Conservation (phyloP, 2,329 filamentous ascomycete species). For the Chaetomium olivaceum region DNA sequence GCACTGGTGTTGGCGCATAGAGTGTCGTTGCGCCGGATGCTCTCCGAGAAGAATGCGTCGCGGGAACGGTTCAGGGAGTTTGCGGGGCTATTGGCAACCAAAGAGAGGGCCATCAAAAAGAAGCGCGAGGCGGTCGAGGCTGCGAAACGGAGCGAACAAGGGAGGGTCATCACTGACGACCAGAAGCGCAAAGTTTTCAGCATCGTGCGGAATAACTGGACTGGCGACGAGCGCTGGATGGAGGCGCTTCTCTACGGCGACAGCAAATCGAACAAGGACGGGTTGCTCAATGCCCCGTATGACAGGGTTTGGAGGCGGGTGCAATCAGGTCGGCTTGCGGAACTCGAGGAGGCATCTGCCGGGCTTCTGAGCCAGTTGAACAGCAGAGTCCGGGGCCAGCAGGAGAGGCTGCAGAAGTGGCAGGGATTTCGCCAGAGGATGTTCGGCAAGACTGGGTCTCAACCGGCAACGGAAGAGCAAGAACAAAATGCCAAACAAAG, state of each 20-base stretch:
- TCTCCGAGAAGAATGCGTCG: constrained; percentile 62
- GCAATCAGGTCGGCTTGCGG: constrained; percentile 56
- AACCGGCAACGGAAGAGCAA: constrained; percentile 32
- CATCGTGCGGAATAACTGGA: constrained; percentile 71
- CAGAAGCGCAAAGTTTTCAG: constrained; percentile 55
- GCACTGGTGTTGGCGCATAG: constrained; percentile 74
- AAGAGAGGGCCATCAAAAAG: constrained; percentile 58
- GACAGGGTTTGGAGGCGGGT: constrained; percentile 70
- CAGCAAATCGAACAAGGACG: constrained; percentile 55
- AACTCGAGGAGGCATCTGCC: constrained; percentile 52
- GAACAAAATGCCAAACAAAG: constrained; percentile 35
- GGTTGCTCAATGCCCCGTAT: constrained; percentile 66
- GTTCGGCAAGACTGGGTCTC: constrained; percentile 40
- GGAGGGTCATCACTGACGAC: constrained; percentile 44
- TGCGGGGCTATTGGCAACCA: constrained; percentile 61
- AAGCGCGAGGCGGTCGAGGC: constrained; percentile 51
- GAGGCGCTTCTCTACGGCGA: constrained; percentile 70
- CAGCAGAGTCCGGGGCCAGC: constrained; percentile 64
- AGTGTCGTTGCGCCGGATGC: constrained; percentile 59
- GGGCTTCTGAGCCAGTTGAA: constrained; percentile 73
- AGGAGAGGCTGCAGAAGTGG: constrained; percentile 71
- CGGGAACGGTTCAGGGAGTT: constrained; percentile 64
- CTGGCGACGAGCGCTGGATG: constrained; percentile 74
- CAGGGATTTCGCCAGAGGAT: constrained; percentile 61
- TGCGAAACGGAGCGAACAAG: constrained; percentile 34